These are phyloP conservation scores for Betula pendula DNA, from an alignment of 306 rosid species.

Conservation along the genomic window DNA sequence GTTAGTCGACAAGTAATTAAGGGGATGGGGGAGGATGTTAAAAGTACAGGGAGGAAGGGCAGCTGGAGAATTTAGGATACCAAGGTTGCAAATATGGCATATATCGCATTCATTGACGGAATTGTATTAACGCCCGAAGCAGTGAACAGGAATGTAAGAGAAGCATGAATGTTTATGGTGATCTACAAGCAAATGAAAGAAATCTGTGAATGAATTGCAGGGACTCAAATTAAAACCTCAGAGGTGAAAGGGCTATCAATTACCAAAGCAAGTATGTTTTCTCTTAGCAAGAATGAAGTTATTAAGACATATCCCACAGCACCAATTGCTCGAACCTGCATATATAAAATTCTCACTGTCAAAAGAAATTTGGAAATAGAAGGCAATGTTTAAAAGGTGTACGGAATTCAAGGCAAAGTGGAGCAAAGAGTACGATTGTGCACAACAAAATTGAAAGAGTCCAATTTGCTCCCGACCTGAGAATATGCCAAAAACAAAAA, in stretches of 20 bases:
- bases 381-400: constrained; percentile 12
- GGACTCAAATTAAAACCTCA: constrained; percentile 3
- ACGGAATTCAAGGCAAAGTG: constrained; percentile 28
- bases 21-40: background rate
- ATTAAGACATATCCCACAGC: constrained; percentile 83
- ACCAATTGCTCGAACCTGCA: constrained; percentile 82
- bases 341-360: background rate
- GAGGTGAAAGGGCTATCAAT: constrained; percentile 16
- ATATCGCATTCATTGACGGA: constrained; percentile 80
- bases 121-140: constrained; percentile 66
- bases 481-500: constrained; percentile 30
- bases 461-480: constrained; percentile 81
- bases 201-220: background rate
- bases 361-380: constrained; percentile 1
- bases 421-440: constrained; percentile 70
- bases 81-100: constrained; percentile 66
- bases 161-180: constrained; percentile 93
- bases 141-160: constrained; percentile 75
- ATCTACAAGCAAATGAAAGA: constrained; percentile 56
- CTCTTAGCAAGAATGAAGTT: constrained; percentile 87
- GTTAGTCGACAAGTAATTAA: constrained; percentile 11
- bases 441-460: constrained; percentile 69
- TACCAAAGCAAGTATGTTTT: constrained; percentile 91
- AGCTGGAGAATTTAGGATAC: constrained; percentile 36
- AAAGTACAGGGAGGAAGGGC: background rate